Base-by-base conservation (phyloP, 306 rosid genomes). In the Oemleria cerasiformis region DNA sequence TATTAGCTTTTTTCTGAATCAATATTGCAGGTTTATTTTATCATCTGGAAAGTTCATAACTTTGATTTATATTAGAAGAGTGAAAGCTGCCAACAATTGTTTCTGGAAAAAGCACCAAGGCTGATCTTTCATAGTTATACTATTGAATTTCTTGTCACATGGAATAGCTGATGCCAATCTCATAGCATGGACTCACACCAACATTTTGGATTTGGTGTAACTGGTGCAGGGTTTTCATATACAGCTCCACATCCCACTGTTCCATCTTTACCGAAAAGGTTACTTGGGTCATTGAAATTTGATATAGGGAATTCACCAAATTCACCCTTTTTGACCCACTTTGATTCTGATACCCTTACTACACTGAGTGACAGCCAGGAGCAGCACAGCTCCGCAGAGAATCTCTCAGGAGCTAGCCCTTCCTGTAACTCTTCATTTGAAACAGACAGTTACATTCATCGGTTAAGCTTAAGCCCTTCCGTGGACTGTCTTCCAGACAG, bases 181-280 rank as follows among this genome's bases (percentile, higher is more conserved):
- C 73, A 58, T 73, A 90, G 77, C 10, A 91, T 94, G 98, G 98
- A 91, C 75, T 93, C 90, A 0, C 93, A 76, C 74, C 91, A 83
- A 64, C 78, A 87, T 60, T 83, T 84, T 74, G 73, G 85, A 65
- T 84, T 71, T 66, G 75, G 85, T 51, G 80, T 81, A n/a, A 76
- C 83, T 67, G 74, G 82, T 77, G 79, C 97, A 15, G 84, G 86
- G 60, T 41, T 84, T 23, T 86, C 93, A 30, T 85, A 74, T 82
- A 74, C 85, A 73, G 42, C 90, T 57, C 81, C 92, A 59, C 80
- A 79, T 80, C 80, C 88, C 58, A 30, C 88, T 9, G 71, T 83
- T 80, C 87, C 94, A 63, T 83, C 96, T 0, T 42, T 82, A 14
- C 89, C 86, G 3, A 79, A 60, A 71, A 81, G 79, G 66, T 76